Base-by-base conservation (phyloP, 345 rosid species). In the Cochlearia excelsa region DNA sequence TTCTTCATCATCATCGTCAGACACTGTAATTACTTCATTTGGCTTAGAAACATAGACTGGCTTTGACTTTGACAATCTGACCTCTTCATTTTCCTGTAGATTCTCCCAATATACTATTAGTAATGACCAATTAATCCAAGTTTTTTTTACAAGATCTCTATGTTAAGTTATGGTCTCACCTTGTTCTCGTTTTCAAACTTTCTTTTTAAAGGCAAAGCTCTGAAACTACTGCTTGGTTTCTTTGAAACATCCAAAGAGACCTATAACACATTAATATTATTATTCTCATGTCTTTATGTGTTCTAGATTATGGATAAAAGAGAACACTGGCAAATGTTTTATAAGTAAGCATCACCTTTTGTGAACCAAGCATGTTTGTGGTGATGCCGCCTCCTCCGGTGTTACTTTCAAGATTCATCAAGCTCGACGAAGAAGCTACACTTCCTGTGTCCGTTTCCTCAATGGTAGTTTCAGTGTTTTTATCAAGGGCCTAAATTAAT, bases 211-310 rank as follows among this genome's bases (percentile, higher is more conserved):
- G 78, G 73, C 67, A 84, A 65, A 8, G 80, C 83, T 57, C 84
- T 88, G 30, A 86, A 73, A 64, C 75, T 79, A 67, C 83, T 63
- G 54, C 65, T 76, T 62, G 83, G 86, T 63, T 81, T 83, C 86
- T 78, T 82, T n/a, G n/a, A n/a, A n/a, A n/a, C n/a, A 40, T 83
- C 88, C 63, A 63, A 80, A 65, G 77, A 33, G 58, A 47, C 80
- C 90, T n/a, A n/a, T 84, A 67, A 34, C 50, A 46, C 30, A 58
- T n/a, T n/a, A n/a, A n/a, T n/a, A n/a, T n/a, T n/a, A 26, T 37
- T 44, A 31, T 3, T 35, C 48, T 9, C 63, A 26, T 69, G 35
- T 54, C 28, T 11, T 42, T 57, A n/a, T 42, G 29, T 11, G 39
- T 42, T 61, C 46, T 26, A 28, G 6, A 3, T 35, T 54, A 27